Base-by-base conservation (phyloP, 345 rosid species). In the Lepidium africanum region DNA sequence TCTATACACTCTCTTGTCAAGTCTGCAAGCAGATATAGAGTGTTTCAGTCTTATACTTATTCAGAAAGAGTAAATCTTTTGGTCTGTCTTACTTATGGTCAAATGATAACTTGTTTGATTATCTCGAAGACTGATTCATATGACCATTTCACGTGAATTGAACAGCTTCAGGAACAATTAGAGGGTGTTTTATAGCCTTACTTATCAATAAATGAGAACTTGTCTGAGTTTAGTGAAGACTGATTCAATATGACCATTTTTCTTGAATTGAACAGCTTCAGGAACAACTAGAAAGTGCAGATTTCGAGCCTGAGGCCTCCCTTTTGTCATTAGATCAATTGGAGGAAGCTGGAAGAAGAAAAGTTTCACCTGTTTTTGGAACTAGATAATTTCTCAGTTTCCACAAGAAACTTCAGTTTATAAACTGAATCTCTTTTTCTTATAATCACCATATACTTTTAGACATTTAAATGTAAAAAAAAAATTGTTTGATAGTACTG, bases 321-420 rank as follows among this genome's bases (percentile, higher is more conserved):
- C 53, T 90, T 59, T 70, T 90, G 53, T 78, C 94, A 16, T 3
- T 59, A 4, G 97, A 86, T 41, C 80, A 85, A 74, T 79, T 88
- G 69, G 83, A 83, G 49, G 98, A 83, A 79, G 80, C 83, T 25
- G 86, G 76, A 46, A 73, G 71, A 47, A 84, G 89, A 65, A 86
- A 82, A 71, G 85, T 78, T 6, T 85, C 94, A 5, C 96, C 96
- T 49, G 71, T 83, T 41, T 87, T 84, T 67, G 72, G 33, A 43
- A 85, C 77, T 17, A 59, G 67, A 73, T 73, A 59, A 35, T 10
- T 73, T 67, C 17, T 19, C 2, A 1, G 1, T 33, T 49, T 40
- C 39, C 58, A 16, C 5, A 6, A 65, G 5, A 12, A 38, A 32
- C 17, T 41, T 14, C 56, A 12, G 0, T 37, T 38, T 55, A 13